These are phyloP conservation scores for Cladophialophora exuberans DNA, from an alignment of 2,329 filamentous ascomycete species.

Conservation along the genomic window DNA sequence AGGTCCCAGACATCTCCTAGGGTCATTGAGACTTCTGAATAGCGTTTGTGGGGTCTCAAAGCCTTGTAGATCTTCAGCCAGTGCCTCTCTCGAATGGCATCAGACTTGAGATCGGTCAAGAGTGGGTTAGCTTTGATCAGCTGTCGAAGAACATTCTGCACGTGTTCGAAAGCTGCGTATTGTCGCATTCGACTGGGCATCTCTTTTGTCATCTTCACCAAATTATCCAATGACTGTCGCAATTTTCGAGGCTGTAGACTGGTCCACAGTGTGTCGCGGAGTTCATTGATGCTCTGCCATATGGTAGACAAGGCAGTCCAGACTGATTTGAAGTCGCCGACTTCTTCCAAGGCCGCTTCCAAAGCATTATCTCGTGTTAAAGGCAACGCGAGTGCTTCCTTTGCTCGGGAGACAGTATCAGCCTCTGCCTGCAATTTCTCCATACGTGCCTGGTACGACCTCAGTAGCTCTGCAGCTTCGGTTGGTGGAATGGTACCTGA, in stretches of 20 bases:
- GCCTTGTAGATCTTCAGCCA: constrained; percentile 99
- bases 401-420: constrained; percentile 93
- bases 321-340: constrained; percentile 98
- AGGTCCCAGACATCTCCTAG: constrained; percentile 99
- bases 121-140: constrained; percentile 89
- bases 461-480: constrained; percentile 79
- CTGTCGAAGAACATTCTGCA: constrained; percentile 86
- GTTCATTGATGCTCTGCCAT: constrained; percentile 93
- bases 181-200: constrained; percentile 99
- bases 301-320: constrained; percentile 96
- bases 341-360: constrained; percentile 85
- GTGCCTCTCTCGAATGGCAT: constrained; percentile 93
- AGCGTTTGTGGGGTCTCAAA: constrained; percentile 87
- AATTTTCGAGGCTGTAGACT: constrained; percentile 95
- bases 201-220: constrained; percentile 98
- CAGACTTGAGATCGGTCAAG: constrained; percentile 88
- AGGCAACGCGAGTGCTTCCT: constrained; percentile 91
- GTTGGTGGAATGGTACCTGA: constrained; percentile 92
- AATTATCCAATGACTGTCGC: constrained; percentile 80
- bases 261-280: constrained; percentile 90
- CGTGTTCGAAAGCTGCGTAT: constrained; percentile 99
- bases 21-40: constrained; percentile 91
- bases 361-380: constrained; percentile 79
- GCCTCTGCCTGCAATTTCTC: constrained; percentile 83
- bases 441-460: constrained; percentile 81